Percentiles rank a stretch among this genome's conserved stretches.
Conservation (phyloP, 164 flowering plant genomes). For the grape (Vitis vinifera) region ASM3070453v1 NC_081808.1:21021001-21021500, state of each 20-base stretch:
- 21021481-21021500: slow-evolving; percentile 83
- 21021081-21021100: slow-evolving; percentile 88
- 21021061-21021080: slow-evolving; percentile 92
- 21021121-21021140: slow-evolving; percentile 87
- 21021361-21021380: slow-evolving; percentile 81
- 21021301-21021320: slow-evolving; percentile 74
- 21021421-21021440: slow-evolving; percentile 63
- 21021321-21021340: slow-evolving; percentile 53
- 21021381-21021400: slow-evolving; percentile 82
- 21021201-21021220: slow-evolving; percentile 90
- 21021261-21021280: slow-evolving; percentile 95
- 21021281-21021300: slow-evolving; percentile 98
- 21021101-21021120: slow-evolving; percentile 98
- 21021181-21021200: slow-evolving; percentile 87
- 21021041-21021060: slow-evolving; percentile 94
- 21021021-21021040: slow-evolving; percentile 84
- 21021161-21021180: slow-evolving; percentile 40
- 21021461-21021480: slow-evolving; percentile 85
- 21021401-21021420: slow-evolving; percentile 76
- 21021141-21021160: slow-evolving; percentile 32
- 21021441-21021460: slow-evolving; percentile 83
- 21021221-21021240: slow-evolving; percentile 72
- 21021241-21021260: slow-evolving; percentile 67
- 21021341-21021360: slow-evolving; percentile 63
- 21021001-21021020: slow-evolving; percentile 91